Evolutionary conservation across 2,329 filamentous ascomycete genomes (phyloP), one percentile per base, ranked within the genome.

Genomic region (Shiraia sp.): DNA sequence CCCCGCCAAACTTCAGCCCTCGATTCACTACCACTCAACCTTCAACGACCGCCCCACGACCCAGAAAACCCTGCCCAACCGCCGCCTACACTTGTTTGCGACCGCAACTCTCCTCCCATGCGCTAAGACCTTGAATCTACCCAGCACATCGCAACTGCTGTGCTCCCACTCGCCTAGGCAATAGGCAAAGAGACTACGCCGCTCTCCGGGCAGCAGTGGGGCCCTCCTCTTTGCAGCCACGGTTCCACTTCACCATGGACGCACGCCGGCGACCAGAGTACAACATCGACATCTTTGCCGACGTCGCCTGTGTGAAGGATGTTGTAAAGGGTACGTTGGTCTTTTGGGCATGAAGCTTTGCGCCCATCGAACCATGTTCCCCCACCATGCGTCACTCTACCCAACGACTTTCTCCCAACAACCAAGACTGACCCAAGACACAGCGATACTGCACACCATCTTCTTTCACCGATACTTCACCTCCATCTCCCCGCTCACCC

Each of bases 391-490:
- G 24, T 39, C 33, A n/a, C 17, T 19, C 32, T 34, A 33, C 46
- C 46, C 29, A 26, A 17, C 36, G 34, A 17, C 32, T 39, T 19
- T 23, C 12, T 19, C 32, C 43, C 43, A 39, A 26, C 31, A 42
- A 34, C 32, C 37, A 34, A 17, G 31, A 40, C 39, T 52, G 34
- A 60, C 40, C 19, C 26, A 13, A 13, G 16, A 33, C 13, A 28
- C 61, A 95, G 92, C 88, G 51, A 88, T 96, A 68, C 81, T 97
- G 35, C 91, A 96, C 71, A 95, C 91, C 36, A 96, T 97, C 70
- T 99, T 97, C 82, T 97, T 97, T 80, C 91, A 96, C 75, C 87
- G 93, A 64, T 95, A 92, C 81, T 96, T 97, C 77, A 90, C 90
- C 42, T 85, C 89, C 44, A 81, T 96, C 57, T 77, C 82, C 29